Evolutionary conservation across 148 eudicot species (phyloP).

Genomic region (Vaccinium corymbosum): DNA sequence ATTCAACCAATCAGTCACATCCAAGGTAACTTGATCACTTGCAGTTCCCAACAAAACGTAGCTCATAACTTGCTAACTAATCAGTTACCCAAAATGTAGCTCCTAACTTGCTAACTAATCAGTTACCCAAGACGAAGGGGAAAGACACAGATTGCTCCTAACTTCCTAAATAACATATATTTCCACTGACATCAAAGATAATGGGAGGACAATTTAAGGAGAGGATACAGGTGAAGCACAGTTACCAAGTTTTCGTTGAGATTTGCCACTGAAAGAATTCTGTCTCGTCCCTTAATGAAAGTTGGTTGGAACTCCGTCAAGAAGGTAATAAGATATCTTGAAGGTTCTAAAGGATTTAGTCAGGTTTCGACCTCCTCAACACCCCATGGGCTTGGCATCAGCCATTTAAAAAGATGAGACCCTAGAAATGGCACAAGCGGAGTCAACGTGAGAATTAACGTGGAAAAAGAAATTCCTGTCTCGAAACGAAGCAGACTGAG

Average conservation of each 20-base stretch:
- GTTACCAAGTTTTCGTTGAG: not conserved
- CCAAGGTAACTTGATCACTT: conserved; percentile 7
- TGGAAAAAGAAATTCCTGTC: conserved; percentile 34
- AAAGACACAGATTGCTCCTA: not conserved
- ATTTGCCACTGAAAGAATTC: not conserved
- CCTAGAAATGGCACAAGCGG: conserved; percentile 43
- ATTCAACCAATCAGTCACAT: not conserved
- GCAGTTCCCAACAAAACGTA: not conserved
- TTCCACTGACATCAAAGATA: conserved; percentile 3
- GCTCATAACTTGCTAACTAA: not conserved
- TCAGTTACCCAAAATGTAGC: not conserved
- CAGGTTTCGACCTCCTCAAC: conserved; percentile 7
- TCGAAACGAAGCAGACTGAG: conserved; percentile 24
- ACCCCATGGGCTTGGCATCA: conserved; percentile 12
- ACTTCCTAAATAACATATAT: not conserved
- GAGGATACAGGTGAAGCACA: not conserved
- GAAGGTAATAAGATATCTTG: not conserved
- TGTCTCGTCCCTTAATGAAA: not conserved
- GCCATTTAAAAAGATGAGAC: conserved; percentile 14
- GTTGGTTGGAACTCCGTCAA: conserved; percentile 10
- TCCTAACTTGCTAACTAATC: not conserved
- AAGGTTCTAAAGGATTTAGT: conserved; percentile 10
- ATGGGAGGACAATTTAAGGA: not conserved
- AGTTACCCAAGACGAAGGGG: not conserved
- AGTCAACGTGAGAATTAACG: conserved; percentile 38